phyloP scores from a whole-genome alignment of 2,329 filamentous ascomycete species.

The Fusarium veterinarium region DNA sequence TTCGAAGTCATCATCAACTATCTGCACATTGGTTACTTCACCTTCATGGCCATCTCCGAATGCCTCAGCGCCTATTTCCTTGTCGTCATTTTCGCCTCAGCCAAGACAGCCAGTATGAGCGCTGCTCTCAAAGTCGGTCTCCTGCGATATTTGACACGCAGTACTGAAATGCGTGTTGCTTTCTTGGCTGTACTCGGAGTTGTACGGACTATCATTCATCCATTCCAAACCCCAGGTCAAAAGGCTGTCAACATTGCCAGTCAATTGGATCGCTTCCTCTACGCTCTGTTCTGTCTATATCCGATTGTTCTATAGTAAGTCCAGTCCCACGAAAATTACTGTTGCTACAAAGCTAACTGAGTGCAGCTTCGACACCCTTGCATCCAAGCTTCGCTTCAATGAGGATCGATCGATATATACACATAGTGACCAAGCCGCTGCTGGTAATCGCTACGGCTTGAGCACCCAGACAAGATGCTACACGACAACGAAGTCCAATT shows the following conservation, averaged over 20 bases:
- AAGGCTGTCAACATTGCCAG: constrained; percentile 50
- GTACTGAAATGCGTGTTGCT: constrained; percentile 55
- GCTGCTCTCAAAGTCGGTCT: constrained; percentile 48
- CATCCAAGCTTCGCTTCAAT: constrained; percentile 46
- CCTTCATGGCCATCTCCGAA: constrained; percentile 54
- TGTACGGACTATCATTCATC: constrained; percentile 55
- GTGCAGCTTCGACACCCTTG: constrained; percentile 48
- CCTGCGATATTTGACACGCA: constrained; percentile 52
- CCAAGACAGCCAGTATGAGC: constrained; percentile 39
- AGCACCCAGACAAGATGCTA: constrained; percentile 26
- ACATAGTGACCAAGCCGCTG: constrained; percentile 9
- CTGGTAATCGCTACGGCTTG: not conserved
- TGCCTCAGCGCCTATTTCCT: constrained; percentile 54
- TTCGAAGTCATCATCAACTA: constrained; percentile 47
- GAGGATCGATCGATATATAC: constrained; percentile 21
- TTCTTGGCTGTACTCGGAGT: constrained; percentile 52
- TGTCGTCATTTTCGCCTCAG: constrained; percentile 50
- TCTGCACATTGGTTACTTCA: constrained; percentile 56
- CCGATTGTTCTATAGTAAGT: constrained; percentile 54
- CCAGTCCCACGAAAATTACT: constrained; percentile 5
- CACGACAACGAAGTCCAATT: constrained; percentile 15
- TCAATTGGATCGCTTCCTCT: constrained; percentile 55
- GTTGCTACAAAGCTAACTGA: not conserved
- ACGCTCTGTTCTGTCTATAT: constrained; percentile 55
- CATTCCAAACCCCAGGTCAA: constrained; percentile 52